Base-by-base conservation (phyloP, 345 rosid genomes). In the Microthlaspi erraticum region DNA sequence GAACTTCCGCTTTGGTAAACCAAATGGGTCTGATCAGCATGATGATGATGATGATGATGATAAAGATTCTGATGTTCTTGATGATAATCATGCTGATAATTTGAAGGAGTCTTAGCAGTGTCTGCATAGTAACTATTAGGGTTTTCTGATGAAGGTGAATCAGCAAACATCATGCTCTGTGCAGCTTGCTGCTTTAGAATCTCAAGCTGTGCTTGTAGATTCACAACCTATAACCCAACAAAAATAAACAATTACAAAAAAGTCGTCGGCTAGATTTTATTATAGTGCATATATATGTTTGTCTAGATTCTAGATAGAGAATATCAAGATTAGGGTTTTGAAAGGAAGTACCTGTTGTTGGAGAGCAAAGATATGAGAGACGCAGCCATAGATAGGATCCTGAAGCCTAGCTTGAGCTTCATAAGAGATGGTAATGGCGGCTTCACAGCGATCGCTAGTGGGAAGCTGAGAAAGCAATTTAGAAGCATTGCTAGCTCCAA, bases 341-440 rank as follows among this genome's bases (percentile, higher is more conserved):
- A 69, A 31, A 62, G 66, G 13, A 69, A n/a, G 1, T 55, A 91
- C 98, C 93, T 93, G 97, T 60, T 93, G 97, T 44, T 93, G 97
- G 33, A 93, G 94, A 38, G 98, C 90, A 68, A 93, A 93, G 75
- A 93, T 89, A 66, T 93, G 98, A 3, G 97, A 86, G 55, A 93
- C 96, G 14, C 97, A 93, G 56, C 98, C 98, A 74, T 93, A 93
- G 53, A 93, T 85, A 49, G 98, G 97, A 77, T 93, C 97, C 62
- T 87, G 97, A 64, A 93, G 94, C 78, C 98, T 77, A 26, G 98
- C 96, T 82, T 89, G 96, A 79, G 98, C 97, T 81, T 93, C 98
- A 74, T 93, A 93, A 4, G 95, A 87, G 84, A 91, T 91, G 19
- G 98, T 93, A 60, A 91, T 83, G 0, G 93, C 96, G 3, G 98